Evolutionary conservation across 495 filamentous ascomycete genomes (phyloP), one percentile per base, ranked within the genome.

Genomic region (Aspergillus baeticus): DNA sequence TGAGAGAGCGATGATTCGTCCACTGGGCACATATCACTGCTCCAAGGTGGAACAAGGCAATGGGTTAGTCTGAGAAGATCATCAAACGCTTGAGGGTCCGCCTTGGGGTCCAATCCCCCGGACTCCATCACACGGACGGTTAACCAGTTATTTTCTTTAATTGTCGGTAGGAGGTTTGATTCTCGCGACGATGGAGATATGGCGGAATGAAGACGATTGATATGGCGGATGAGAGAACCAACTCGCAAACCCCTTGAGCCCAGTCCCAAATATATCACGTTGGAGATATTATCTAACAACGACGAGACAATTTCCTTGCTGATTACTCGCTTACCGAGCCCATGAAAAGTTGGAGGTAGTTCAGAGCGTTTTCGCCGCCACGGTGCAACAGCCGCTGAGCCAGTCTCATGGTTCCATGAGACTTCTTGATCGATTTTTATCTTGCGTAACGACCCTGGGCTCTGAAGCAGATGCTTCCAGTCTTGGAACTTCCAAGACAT

Each of bases 301-400:
- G 78, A 77, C 18, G 69, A 58, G 15, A 85, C 72, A 15, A 86
- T 79, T 67, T 88, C 84, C 29, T 70, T 66, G 62, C 84, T 86
- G 51, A 87, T 76, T 0, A 77, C 85, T 31, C 74, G 71, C 37
- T 66, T 60, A 1, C 73, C 77, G 39, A 81, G 70, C 10, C 79
- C 77, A 38, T 76, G 64, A 62, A 77, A 75, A 21, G 66, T 63
- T 6, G 59, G 21, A 22, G 37, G 45, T 2, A 61, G 59, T 22
- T 58, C 66, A 34, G 54, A 36, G 7, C 54, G 57, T 41, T 66
- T 63, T 34, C 57, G 66, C 41, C 51, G 54, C 17, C 46, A 36
- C 17, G 52, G 46, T 13, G 63, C 34, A 1, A 49, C 52, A 15
- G 51, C 31, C 7, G 49, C 37, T 48, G 62, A 58, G 39, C 64